phyloP scores from a whole-genome alignment of 805 yeast genomes.

The Starmerella vitae region DNA sequence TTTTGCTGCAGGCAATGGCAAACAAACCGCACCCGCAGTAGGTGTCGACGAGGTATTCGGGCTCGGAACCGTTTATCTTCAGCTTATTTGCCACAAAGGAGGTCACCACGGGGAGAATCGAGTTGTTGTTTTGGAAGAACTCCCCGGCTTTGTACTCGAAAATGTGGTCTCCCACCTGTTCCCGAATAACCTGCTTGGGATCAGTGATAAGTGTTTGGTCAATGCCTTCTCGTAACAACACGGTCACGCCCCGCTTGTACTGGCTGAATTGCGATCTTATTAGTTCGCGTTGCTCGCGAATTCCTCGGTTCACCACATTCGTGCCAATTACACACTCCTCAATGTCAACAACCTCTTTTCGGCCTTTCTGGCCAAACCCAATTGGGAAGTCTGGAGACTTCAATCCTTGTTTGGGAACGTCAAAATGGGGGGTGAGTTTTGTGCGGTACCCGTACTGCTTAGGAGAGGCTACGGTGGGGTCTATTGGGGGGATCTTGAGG shows the following conservation, averaged over 20 bases:
- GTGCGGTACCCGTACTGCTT: conserved; percentile 67
- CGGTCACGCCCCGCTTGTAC: conserved; percentile 71
- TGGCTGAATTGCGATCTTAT: conserved; percentile 37
- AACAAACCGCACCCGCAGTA: conserved; percentile 94
- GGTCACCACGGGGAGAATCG: conserved; percentile 74
- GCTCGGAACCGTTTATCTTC: conserved; percentile 29
- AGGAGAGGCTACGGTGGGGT: conserved; percentile 63
- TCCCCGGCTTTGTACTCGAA: conserved; percentile 91
- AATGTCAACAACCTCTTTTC: conserved; percentile 60
- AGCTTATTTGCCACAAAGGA: conserved; percentile 65
- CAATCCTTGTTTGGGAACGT: conserved; percentile 41
- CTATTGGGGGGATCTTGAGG: conserved; percentile 43
- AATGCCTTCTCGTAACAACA: conserved; percentile 46
- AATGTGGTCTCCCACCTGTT: conserved; percentile 47
- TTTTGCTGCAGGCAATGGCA: conserved; percentile 68
- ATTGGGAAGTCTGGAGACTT: conserved; percentile 36
- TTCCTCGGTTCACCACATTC: conserved; percentile 55
- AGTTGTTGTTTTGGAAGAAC: conserved; percentile 90
- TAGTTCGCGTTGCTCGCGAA: conserved; percentile 50
- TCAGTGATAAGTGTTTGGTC: conserved; percentile 58
- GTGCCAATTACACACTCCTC: conserved; percentile 93
- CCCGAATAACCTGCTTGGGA: conserved; percentile 64
- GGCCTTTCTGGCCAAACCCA: conserved; percentile 81
- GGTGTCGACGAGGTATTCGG: conserved; percentile 74
- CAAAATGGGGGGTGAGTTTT: conserved; percentile 91